These are phyloP conservation scores for Nissolia schottii DNA, from an alignment of 306 rosid genomes.

Conservation along the genomic window DNA sequence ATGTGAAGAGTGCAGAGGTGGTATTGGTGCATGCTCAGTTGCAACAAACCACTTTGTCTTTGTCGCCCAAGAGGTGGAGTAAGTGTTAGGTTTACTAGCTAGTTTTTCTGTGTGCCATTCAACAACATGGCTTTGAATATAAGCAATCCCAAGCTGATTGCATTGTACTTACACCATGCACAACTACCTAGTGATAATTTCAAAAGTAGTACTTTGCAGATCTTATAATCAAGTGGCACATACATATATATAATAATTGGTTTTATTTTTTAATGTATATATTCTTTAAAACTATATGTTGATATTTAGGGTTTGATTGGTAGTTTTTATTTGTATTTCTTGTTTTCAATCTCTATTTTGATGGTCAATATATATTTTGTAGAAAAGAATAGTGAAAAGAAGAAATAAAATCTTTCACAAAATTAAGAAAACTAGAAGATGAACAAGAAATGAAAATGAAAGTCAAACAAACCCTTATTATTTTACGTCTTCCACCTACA, in stretches of 20 bases:
- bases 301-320: too few relatives aligned
- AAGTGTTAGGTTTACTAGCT: conserved; percentile 27
- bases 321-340: too few relatives aligned
- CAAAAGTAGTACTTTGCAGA: neutral
- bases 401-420: too few relatives aligned
- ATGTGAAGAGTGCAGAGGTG: neutral
- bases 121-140: conserved; percentile 11
- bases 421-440: too few relatives aligned
- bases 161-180: neutral
- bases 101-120: neutral
- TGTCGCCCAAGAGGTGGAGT: conserved; percentile 18
- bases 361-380: too few relatives aligned
- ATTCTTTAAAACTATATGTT: too few relatives aligned
- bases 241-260: neutral
- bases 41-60: conserved; percentile 29
- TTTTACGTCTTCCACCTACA: neutral
- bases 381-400: too few relatives aligned
- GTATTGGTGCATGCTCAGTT: conserved; percentile 13
- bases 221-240: neutral
- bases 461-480: too few relatives aligned
- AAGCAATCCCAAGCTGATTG: conserved; percentile 24
- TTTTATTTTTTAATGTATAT: too few relatives aligned
- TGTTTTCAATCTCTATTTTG: too few relatives aligned
- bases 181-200: neutral
- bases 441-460: too few relatives aligned